A percentile compares a stretch with the other conserved stretches of the same genome.
phyloP scores from a whole-genome alignment of 78 protist species.

The Bigelowiella natans region DNA sequence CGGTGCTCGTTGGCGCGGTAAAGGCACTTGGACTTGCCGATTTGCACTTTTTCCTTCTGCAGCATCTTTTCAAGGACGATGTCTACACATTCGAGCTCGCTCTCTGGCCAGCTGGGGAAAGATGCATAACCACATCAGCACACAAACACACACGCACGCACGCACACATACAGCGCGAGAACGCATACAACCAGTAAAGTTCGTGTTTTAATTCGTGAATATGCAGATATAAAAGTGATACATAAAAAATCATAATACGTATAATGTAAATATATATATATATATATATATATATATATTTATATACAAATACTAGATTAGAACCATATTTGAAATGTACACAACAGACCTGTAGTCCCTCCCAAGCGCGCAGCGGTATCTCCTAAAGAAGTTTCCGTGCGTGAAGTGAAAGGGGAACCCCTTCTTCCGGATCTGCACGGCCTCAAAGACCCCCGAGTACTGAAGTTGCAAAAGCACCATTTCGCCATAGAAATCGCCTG shows the following conservation, averaged over 20 bases:
- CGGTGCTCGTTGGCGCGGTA: slow-evolving; percentile 12
- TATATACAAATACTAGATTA: too few relatives aligned
- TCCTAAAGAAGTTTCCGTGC: slow-evolving; percentile 48
- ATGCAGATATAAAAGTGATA: too few relatives aligned
- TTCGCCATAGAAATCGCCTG: slow-evolving; percentile 8
- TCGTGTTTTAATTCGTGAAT: too few relatives aligned
- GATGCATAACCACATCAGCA: too few relatives aligned
- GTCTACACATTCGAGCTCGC: neutral
- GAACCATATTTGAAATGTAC: too few relatives aligned
- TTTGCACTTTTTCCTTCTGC: neutral
- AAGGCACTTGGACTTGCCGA: neutral
- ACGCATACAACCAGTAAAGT: too few relatives aligned
- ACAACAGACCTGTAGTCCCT: neutral
- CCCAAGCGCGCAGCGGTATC: slow-evolving; percentile 21
- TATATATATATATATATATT: too few relatives aligned
- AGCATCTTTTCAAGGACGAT: neutral
- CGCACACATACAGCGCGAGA: too few relatives aligned
- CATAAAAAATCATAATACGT: too few relatives aligned
- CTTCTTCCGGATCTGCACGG: slow-evolving; percentile 61
- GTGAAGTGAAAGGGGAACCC: slow-evolving; percentile 69
- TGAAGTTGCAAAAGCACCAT: slow-evolving; percentile 51
- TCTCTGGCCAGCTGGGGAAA: neutral
- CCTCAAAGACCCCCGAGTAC: slow-evolving; percentile 87
- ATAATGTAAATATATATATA: too few relatives aligned
- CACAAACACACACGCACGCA: too few relatives aligned